These are phyloP conservation scores for Amanita subjunquillea DNA, from an alignment of 768 basidiomycete genomes.

Conservation along the genomic window DNA sequence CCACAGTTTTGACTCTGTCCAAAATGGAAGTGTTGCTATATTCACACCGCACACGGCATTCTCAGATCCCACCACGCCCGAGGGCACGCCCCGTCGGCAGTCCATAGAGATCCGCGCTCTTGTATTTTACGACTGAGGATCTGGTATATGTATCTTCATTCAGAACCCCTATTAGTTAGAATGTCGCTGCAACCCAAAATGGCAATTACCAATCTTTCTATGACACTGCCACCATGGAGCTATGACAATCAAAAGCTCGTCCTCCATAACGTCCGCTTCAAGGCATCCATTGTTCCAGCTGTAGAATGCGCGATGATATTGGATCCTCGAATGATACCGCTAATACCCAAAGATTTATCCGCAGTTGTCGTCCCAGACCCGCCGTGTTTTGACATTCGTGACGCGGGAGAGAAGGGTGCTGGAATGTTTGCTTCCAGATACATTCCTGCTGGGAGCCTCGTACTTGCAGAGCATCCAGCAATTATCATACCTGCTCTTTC, in stretches of 20 bases:
- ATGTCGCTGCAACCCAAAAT: not conserved
- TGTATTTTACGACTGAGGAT: slow-evolving; percentile 44
- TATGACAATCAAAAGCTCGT: slow-evolving; percentile 2
- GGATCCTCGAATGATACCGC: slow-evolving; percentile 2
- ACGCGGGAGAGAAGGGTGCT: slow-evolving; percentile 21
- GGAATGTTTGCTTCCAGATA: slow-evolving; percentile 26
- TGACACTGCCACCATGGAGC: slow-evolving; percentile 5
- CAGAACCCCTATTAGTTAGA: too few species aligned
- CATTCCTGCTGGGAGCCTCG: slow-evolving; percentile 22
- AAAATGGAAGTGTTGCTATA: slow-evolving; percentile 37
- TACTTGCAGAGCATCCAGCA: slow-evolving; percentile 29
- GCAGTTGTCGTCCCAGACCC: not conserved
- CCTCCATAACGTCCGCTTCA: slow-evolving; percentile 4
- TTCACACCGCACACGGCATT: slow-evolving; percentile 62
- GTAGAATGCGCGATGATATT: slow-evolving; percentile 5
- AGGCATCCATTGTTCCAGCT: not conserved
- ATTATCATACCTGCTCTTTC: slow-evolving; percentile 25
- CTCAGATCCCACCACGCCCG: slow-evolving; percentile 40
- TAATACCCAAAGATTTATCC: not conserved
- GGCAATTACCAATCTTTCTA: not conserved
- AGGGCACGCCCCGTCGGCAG: slow-evolving; percentile 36
- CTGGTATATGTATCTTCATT: too few species aligned
- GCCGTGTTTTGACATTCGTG: slow-evolving; percentile 14
- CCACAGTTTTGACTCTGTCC: slow-evolving; percentile 12
- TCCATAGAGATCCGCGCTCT: slow-evolving; percentile 55